Percentiles rank a stretch among this genome's conserved stretches.
Evolutionary conservation across 768 basidiomycete species (phyloP).

Genomic region (Amyloporia xantha): DNA sequence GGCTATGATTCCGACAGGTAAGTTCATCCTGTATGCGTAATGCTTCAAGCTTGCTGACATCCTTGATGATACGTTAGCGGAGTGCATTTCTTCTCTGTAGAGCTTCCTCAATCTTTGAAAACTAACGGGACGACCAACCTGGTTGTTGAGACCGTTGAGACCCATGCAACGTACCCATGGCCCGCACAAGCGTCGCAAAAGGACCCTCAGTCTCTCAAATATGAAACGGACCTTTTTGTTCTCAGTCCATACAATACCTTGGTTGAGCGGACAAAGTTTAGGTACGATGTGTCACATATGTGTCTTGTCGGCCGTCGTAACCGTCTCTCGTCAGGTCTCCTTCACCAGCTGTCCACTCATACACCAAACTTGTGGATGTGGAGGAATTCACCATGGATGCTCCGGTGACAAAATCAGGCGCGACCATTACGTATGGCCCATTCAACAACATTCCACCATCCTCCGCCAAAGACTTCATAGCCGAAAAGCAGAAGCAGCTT

Average conservation of each 20-base stretch:
- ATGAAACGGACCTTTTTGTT: conserved; percentile 70
- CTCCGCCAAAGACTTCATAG: conserved; percentile 46
- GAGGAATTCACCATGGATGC: conserved; percentile 55
- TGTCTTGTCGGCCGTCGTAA: not conserved
- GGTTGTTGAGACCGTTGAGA: conserved; percentile 72
- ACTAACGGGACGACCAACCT: conserved; percentile 62
- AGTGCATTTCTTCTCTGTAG: conserved; percentile 52
- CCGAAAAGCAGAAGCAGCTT: conserved; percentile 57
- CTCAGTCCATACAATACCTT: conserved; percentile 77
- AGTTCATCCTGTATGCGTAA: conserved; percentile 20
- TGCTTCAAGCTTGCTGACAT: not conserved
- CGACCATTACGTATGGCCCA: conserved; percentile 85
- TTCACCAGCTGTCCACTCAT: conserved; percentile 62
- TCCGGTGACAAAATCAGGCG: conserved; percentile 64
- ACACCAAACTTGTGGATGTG: conserved; percentile 58
- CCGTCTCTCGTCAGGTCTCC: conserved; percentile 50
- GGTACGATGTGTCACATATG: conserved; percentile 40
- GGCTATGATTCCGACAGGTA: conserved; percentile 47
- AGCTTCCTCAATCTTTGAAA: conserved; percentile 53
- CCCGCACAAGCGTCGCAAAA: conserved; percentile 67
- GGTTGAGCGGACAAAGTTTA: conserved; percentile 82
- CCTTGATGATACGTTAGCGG: conserved; percentile 17
- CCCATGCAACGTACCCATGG: conserved; percentile 72
- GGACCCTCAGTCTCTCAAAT: conserved; percentile 76
- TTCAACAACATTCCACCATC: conserved; percentile 71